These are phyloP conservation scores for Pleurotus tuoliensis DNA, from an alignment of 768 basidiomycete species.

Conservation along the genomic window DNA sequence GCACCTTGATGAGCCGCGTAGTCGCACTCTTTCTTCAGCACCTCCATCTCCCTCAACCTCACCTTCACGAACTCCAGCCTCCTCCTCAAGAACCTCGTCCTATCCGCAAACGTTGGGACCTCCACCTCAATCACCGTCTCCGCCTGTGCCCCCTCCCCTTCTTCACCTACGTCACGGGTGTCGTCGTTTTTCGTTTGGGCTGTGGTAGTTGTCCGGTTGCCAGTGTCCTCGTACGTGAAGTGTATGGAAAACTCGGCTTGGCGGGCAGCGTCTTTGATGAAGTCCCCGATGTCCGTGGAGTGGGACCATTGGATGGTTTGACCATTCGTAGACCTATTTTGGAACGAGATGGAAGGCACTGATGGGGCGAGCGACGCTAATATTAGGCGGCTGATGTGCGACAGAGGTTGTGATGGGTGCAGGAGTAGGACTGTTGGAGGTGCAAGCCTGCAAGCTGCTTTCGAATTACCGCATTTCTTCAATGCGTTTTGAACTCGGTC, in stretches of 20 bases:
- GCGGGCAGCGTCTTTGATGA: constrained; percentile 58
- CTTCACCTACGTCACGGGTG: constrained; percentile 11
- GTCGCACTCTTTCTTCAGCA: constrained; percentile 54
- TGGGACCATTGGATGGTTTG: constrained; percentile 55
- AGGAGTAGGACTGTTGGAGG: constrained; percentile 56
- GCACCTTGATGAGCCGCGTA: constrained; percentile 53
- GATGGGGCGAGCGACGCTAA: constrained; percentile 35
- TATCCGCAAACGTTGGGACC: constrained; percentile 60
- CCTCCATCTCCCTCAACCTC: constrained; percentile 47
- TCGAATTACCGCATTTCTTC: background rate
- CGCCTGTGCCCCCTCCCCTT: constrained; percentile 11
- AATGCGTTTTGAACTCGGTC: constrained; percentile 16
- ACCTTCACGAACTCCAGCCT: constrained; percentile 38
- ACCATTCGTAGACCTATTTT: constrained; percentile 28
- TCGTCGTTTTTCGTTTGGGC: too few species aligned
- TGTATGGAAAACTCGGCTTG: constrained; percentile 49
- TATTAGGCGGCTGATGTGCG: constrained; percentile 58
- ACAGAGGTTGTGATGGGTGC: constrained; percentile 67
- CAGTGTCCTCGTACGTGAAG: constrained; percentile 26
- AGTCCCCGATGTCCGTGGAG: constrained; percentile 62
- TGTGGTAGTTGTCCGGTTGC: too few species aligned
- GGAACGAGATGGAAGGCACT: constrained; percentile 40
- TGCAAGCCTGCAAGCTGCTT: too few species aligned
- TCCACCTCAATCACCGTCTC: constrained; percentile 38
- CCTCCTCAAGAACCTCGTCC: constrained; percentile 54